Percentiles rank a stretch among this genome's conserved stretches.
Conservation (phyloP, 2,329 filamentous ascomycete genomes). For the Lomentospora prolificans region DNA sequence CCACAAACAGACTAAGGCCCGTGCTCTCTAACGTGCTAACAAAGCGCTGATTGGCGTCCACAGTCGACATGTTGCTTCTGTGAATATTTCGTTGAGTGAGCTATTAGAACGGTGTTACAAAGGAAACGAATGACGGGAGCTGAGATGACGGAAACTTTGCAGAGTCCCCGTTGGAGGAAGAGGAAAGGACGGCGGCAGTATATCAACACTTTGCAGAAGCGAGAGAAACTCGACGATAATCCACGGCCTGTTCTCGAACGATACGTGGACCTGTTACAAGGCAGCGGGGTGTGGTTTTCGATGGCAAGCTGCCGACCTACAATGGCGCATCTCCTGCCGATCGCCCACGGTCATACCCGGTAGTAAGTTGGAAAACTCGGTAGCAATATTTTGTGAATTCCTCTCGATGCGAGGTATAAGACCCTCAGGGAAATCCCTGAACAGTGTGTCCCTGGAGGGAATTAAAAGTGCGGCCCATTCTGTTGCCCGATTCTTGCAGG, state of each 20-base stretch:
- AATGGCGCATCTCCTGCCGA: background rate
- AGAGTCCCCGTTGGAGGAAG: background rate
- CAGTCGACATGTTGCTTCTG: slow-evolving; percentile 10
- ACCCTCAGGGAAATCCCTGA: background rate
- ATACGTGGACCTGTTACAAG: background rate
- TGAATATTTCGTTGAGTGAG: background rate
- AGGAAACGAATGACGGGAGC: background rate
- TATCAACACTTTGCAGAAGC: background rate
- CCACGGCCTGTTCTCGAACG: background rate
- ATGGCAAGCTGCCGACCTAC: background rate
- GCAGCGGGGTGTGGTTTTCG: background rate
- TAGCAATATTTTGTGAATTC: no score
- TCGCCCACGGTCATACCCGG: background rate
- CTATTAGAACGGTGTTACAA: background rate
- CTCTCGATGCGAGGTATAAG: no score
- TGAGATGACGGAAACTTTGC: background rate
- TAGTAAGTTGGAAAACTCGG: no score
- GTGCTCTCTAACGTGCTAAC: slow-evolving; percentile 10
- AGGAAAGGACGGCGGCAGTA: background rate
- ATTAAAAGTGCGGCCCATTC: no score
- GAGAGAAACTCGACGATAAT: background rate
- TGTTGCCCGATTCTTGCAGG: background rate
- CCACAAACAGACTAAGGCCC: slow-evolving; percentile 13
- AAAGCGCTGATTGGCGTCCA: slow-evolving; percentile 10
- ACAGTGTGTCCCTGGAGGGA: background rate